Conservation (phyloP, 2,329 filamentous ascomycete species). For the Aspergillus novoparasiticus region DNA sequence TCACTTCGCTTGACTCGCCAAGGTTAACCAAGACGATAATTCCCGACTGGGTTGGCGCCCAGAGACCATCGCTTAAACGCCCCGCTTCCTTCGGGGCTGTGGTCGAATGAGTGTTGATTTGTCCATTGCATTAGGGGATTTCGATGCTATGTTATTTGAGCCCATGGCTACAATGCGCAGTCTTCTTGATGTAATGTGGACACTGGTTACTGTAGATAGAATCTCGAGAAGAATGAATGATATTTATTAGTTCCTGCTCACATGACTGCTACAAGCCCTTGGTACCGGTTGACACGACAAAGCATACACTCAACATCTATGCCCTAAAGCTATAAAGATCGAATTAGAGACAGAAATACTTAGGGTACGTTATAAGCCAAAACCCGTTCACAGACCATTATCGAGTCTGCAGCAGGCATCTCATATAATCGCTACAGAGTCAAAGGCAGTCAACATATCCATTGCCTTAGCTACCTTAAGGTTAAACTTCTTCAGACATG, state of each 20-base stretch:
- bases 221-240: neutral
- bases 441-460: neutral
- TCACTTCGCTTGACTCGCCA: neutral
- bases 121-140: neutral
- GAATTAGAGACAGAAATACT: neutral
- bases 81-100: conserved; percentile 9
- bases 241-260: neutral
- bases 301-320: too few relatives aligned
- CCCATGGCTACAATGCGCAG: neutral
- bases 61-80: conserved; percentile 10
- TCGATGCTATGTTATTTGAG: neutral
- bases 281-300: too few relatives aligned
- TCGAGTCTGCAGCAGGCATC: neutral
- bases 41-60: conserved; percentile 8
- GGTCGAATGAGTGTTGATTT: neutral
- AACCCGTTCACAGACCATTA: neutral
- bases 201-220: neutral
- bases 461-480: neutral
- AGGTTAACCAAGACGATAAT: neutral
- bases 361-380: neutral
- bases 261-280: neutral
- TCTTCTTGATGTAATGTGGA: neutral
- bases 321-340: neutral
- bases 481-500: neutral
- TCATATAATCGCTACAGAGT: too few relatives aligned